Evolutionary conservation across 2,329 filamentous ascomycete species (phyloP), one percentile per base, ranked within the genome.

Genomic region (Claviceps fusiformis): DNA sequence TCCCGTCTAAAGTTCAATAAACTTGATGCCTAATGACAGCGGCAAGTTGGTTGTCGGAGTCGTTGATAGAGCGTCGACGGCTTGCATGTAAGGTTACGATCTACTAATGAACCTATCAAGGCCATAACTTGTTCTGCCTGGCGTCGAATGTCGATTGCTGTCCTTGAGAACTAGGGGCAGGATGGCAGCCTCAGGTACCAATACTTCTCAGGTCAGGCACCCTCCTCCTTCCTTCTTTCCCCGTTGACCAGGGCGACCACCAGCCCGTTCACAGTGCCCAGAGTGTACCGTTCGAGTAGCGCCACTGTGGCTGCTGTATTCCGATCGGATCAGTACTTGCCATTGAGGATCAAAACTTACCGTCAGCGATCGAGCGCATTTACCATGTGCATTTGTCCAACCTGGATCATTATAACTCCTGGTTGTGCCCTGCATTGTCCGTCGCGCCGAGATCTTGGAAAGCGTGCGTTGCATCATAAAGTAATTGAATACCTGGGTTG

Each of bases 101-200:
- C 9, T 10, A 35, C 4, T 35, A 2, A 24, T 24, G 24, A 24
- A 24, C 24, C 24, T 24, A 24, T 24, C 24, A 24, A 24, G 24
- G 33, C 9, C 9, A 35, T 35, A 10, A 35, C 33, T 35, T 35
- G 33, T 24, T 24, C 24, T 39, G 11, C 5, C 37, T 11, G 13
- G 15, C 13, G 39, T 41, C 15, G 15, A 24, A 8, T 43, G 15
- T n/a, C 7, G 17, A 24, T 24, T 44, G 41, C 8, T n/a, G 41
- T 19, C 41, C 4, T 39, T 39, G 37, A 5, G 5, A 6, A n/a
- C 39, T 41, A 5, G 15, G 5, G 8, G 15, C 39, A 41, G 15
- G 5, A n/a, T 41, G 39, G 15, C 55, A 63, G 50, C 50, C 50
- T 51, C 37, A 51, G 50, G 50, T 51, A 43, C 37, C 27, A 51